Conservation (phyloP, 345 rosid species). For the Eutrema heterophyllum region DNA sequence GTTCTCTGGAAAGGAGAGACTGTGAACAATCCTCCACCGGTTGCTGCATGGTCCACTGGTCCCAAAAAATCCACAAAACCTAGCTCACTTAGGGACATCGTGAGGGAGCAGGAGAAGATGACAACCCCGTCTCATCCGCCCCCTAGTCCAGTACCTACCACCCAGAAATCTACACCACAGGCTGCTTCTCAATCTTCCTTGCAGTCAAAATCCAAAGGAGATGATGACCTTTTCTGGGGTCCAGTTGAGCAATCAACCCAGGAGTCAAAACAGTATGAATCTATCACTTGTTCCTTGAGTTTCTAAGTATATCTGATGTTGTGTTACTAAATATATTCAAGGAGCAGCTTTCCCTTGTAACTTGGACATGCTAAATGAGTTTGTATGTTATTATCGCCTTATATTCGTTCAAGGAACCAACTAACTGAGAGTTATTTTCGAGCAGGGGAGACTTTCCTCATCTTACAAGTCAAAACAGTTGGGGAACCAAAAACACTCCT, state of each 20-base stretch:
- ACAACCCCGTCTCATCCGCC: slow-evolving; percentile 39
- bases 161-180: slow-evolving; percentile 62
- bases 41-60: slow-evolving; percentile 86
- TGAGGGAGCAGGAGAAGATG: slow-evolving; percentile 85
- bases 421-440: slow-evolving; percentile 9
- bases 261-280: slow-evolving; percentile 66
- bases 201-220: slow-evolving; percentile 60
- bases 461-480: slow-evolving; percentile 53
- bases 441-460: slow-evolving; percentile 65
- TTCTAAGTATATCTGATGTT: not conserved
- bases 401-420: not conserved
- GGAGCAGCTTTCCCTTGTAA: not conserved
- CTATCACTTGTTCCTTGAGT: slow-evolving; percentile 9
- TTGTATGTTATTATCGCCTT: not conserved
- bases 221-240: slow-evolving; percentile 97
- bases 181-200: slow-evolving; percentile 47
- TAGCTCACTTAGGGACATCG: slow-evolving; percentile 83
- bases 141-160: slow-evolving; percentile 43
- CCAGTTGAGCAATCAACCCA: slow-evolving; percentile 74
- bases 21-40: slow-evolving; percentile 46
- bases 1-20: slow-evolving; percentile 84
- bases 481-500: slow-evolving; percentile 69
- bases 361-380: not conserved
- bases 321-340: not conserved
- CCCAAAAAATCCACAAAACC: slow-evolving; percentile 57